Percentiles rank a stretch among this genome's conserved stretches.
Evolutionary conservation across 441 rosid species (phyloP).

Genomic region (Erysimum cheiri): DNA sequence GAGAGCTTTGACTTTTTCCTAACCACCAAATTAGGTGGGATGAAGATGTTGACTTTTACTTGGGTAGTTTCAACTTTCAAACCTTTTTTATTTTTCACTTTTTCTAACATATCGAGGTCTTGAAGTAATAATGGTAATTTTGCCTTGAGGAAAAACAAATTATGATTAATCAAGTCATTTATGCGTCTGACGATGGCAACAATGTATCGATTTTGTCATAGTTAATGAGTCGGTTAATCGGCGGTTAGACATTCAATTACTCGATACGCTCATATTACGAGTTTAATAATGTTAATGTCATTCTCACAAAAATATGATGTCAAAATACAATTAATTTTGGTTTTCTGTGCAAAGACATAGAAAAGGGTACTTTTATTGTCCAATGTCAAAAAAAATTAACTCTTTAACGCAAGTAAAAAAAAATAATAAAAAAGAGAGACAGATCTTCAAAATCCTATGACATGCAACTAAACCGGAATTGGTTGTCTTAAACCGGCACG

Average conservation of each 20-base stretch:
- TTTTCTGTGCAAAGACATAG: neutral
- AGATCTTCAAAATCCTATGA: neutral
- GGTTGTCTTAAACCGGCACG: constrained; percentile 8
- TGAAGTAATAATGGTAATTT: constrained; percentile 6
- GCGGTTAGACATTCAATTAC: neutral
- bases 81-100: neutral
- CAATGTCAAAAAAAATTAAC: neutral
- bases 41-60: neutral
- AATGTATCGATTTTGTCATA: neutral
- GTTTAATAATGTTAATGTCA: neutral
- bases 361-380: neutral
- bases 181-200: neutral
- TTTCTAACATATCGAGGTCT: neutral
- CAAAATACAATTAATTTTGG: neutral
- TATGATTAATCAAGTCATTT: constrained; percentile 2
- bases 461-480: constrained; percentile 2
- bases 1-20: neutral
- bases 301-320: neutral
- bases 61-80: neutral
- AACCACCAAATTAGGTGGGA: constrained; percentile 10
- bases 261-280: neutral
- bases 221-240: neutral
- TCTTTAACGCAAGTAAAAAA: neutral
- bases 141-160: neutral
- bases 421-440: neutral